Conservation (phyloP, 164 flowering plant species). For the Aristolochia californica region DNA sequence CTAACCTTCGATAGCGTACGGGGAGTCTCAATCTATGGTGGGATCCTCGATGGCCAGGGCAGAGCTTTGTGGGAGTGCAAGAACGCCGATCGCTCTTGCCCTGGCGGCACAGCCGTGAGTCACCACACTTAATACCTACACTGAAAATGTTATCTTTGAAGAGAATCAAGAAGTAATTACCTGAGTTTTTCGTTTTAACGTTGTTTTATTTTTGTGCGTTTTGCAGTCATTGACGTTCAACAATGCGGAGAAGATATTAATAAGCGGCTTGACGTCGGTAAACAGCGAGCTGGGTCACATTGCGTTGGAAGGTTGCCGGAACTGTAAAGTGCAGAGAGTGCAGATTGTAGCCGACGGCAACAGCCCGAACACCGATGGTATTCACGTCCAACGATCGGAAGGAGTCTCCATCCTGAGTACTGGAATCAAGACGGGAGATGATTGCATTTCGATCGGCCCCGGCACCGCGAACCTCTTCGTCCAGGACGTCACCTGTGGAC, state of each 20-base stretch:
- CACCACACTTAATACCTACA: too few relatives aligned
- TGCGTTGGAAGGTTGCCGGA: slow-evolving; percentile 14
- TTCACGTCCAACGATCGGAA: slow-evolving; percentile 15
- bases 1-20: slow-evolving; percentile 11
- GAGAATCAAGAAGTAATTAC: too few relatives aligned
- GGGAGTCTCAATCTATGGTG: slow-evolving; percentile 16
- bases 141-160: too few relatives aligned
- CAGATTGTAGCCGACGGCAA: slow-evolving; percentile 13
- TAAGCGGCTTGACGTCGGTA: slow-evolving; percentile 19
- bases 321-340: slow-evolving; percentile 12
- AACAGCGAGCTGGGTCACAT: slow-evolving; percentile 21
- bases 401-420: slow-evolving; percentile 13
- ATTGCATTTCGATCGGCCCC: slow-evolving; percentile 26
- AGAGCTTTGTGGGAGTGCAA: slow-evolving; percentile 18
- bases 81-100: slow-evolving; percentile 7
- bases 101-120: slow-evolving; percentile 19
- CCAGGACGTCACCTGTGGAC: slow-evolving; percentile 16
- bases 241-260: slow-evolving; percentile 10
- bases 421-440: slow-evolving; percentile 21
- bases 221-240: slow-evolving; percentile 15
- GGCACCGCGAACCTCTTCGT: slow-evolving; percentile 18
- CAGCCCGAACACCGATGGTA: slow-evolving; percentile 31
- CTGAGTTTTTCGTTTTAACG: too few relatives aligned
- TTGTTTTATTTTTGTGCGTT: too few relatives aligned
- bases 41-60: slow-evolving; percentile 16